Percentiles rank a stretch among this genome's conserved stretches.
Evolutionary conservation across 2,329 filamentous ascomycete species (phyloP).

Genomic region (Allantophomopsis cytisporea): DNA sequence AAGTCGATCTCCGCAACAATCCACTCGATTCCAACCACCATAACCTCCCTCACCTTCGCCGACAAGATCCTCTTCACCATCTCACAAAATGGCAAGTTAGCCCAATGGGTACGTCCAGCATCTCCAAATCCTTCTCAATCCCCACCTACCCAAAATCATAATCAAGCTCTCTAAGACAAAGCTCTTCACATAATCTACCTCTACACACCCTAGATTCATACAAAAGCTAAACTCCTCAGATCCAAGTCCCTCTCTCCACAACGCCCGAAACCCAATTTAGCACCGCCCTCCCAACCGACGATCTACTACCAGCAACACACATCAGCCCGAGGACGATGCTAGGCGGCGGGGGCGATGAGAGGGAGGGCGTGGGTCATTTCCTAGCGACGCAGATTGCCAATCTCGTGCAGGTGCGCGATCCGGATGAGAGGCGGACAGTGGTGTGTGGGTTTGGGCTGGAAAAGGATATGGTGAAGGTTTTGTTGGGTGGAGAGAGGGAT

Average conservation of each 20-base stretch:
- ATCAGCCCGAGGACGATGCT: slow-evolving; percentile 79
- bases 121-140: slow-evolving; percentile 19
- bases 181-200: too few species aligned
- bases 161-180: too few species aligned
- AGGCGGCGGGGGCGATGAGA: slow-evolving; percentile 65
- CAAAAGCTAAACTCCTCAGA: slow-evolving; percentile 38
- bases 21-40: background rate
- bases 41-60: slow-evolving; percentile 36
- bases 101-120: slow-evolving; percentile 74
- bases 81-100: slow-evolving; percentile 70
- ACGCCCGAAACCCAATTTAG: slow-evolving; percentile 46
- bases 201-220: too few species aligned
- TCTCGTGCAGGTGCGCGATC: slow-evolving; percentile 57
- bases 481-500: slow-evolving; percentile 14
- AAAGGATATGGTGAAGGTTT: slow-evolving; percentile 12
- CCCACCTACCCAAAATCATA: too few species aligned
- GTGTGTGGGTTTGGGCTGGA: slow-evolving; percentile 46
- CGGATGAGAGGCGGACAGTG: slow-evolving; percentile 47
- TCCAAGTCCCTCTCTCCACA: slow-evolving; percentile 67
- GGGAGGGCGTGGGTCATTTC: slow-evolving; percentile 76
- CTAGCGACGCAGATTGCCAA: slow-evolving; percentile 84
- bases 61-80: slow-evolving; percentile 89
- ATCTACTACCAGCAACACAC: slow-evolving; percentile 59
- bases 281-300: slow-evolving; percentile 28
- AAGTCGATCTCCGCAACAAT: background rate